A percentile compares a stretch with the other conserved stretches of the same genome.
phyloP scores from a whole-genome alignment of 2,329 filamentous ascomycete genomes.

The Colletotrichum camelliae region DNA sequence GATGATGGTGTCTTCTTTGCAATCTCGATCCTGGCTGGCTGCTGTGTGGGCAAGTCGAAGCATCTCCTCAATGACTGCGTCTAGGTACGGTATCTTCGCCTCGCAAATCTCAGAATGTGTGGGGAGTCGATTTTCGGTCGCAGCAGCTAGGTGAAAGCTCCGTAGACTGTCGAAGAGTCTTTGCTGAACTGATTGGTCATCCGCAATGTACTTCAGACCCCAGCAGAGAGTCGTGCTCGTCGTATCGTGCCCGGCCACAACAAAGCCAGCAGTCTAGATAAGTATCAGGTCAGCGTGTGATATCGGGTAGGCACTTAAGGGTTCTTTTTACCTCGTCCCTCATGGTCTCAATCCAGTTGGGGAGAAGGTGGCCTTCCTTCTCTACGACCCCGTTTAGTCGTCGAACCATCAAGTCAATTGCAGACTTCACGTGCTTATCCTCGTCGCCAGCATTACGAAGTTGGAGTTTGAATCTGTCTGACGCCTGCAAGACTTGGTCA shows the following conservation, averaged over 20 bases:
- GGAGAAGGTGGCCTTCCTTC: background rate
- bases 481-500: background rate
- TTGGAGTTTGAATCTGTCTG: background rate
- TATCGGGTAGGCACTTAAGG: background rate
- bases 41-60: constrained; percentile 28
- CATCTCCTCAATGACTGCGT: constrained; percentile 33
- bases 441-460: background rate
- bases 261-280: constrained; percentile 26
- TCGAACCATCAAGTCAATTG: constrained; percentile 37
- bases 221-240: constrained; percentile 26
- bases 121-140: constrained; percentile 21
- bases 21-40: constrained; percentile 24
- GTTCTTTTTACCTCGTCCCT: background rate
- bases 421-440: constrained; percentile 2
- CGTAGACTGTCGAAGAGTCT: constrained; percentile 27
- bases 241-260: constrained; percentile 30
- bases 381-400: constrained; percentile 29
- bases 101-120: constrained; percentile 24
- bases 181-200: constrained; percentile 27
- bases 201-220: constrained; percentile 24
- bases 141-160: constrained; percentile 11
- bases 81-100: constrained; percentile 28
- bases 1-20: constrained; percentile 27
- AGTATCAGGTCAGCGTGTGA: background rate
- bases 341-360: background rate